Percentiles rank a stretch among this genome's conserved stretches.
Conservation (phyloP, 257 asterid genomes). For the Vinca minor region DNA sequence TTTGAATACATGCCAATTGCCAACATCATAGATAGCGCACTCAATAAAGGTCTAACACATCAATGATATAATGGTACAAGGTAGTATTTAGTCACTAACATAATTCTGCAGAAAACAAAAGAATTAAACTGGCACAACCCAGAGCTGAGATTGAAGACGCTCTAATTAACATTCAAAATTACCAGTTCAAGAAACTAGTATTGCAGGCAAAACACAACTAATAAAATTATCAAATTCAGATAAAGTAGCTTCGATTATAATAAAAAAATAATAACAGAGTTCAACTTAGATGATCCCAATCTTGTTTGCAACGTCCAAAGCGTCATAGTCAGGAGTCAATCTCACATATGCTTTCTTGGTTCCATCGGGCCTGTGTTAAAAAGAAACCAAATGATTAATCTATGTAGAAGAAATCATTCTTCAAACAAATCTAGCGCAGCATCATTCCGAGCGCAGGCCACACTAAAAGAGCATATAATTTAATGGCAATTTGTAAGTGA, state of each 20-base stretch:
- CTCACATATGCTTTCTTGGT: too few species aligned
- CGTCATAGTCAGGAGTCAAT: too few species aligned
- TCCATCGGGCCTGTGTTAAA: constrained; percentile 29
- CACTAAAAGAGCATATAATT: too few species aligned
- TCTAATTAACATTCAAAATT: constrained; percentile 3
- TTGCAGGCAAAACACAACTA: background rate
- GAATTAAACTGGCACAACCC: background rate
- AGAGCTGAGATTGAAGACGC: background rate
- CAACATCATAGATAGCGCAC: too few species aligned
- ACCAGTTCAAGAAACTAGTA: background rate
- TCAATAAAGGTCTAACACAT: too few species aligned
- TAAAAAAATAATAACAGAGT: constrained; percentile 11
- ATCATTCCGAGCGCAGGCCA: too few species aligned
- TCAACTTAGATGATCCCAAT: too few species aligned
- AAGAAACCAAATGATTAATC: background rate
- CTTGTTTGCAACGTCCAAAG: too few species aligned
- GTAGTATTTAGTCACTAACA: background rate
- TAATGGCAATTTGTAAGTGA: background rate
- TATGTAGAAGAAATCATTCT: too few species aligned
- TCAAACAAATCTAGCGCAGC: too few species aligned
- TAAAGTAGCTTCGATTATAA: background rate
- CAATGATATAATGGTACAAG: background rate
- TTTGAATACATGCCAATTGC: too few species aligned
- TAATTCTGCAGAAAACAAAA: background rate
- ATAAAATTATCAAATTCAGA: constrained; percentile 3